phyloP scores from a whole-genome alignment of 2,329 filamentous ascomycete genomes.

The Apiospora rasikravindrae region DNA sequence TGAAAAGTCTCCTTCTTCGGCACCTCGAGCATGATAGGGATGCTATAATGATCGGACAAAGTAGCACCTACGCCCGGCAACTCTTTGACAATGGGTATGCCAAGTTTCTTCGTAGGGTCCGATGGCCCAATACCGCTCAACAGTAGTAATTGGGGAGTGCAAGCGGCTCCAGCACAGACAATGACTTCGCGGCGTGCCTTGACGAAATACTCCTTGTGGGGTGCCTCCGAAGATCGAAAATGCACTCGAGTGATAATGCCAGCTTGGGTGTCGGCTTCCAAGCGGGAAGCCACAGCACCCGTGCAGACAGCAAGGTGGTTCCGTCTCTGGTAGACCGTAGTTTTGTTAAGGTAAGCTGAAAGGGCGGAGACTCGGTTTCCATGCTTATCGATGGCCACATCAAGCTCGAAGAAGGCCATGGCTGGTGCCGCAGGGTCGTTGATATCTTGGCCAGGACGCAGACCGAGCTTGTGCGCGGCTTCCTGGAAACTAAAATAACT shows the following conservation, averaged over 20 bases:
- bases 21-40: slow-evolving; percentile 35
- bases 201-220: not conserved
- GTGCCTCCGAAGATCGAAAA: not conserved
- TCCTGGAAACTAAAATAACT: slow-evolving; percentile 25
- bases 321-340: slow-evolving; percentile 21
- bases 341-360: slow-evolving; percentile 35
- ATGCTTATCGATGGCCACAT: slow-evolving; percentile 33
- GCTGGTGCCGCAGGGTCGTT: slow-evolving; percentile 37
- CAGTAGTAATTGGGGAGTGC: slow-evolving; percentile 39
- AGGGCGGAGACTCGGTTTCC: slow-evolving; percentile 35
- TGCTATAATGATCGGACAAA: slow-evolving; percentile 36
- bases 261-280: not conserved
- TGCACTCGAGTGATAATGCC: not conserved
- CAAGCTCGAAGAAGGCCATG: slow-evolving; percentile 36
- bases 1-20: slow-evolving; percentile 33
- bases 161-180: slow-evolving; percentile 36
- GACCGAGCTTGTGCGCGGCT: slow-evolving; percentile 33
- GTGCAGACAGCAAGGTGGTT: not conserved
- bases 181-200: slow-evolving; percentile 29
- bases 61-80: slow-evolving; percentile 34
- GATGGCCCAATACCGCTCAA: slow-evolving; percentile 40
- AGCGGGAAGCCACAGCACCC: not conserved
- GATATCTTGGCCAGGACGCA: slow-evolving; percentile 32
- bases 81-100: slow-evolving; percentile 32
- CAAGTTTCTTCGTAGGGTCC: slow-evolving; percentile 26